A percentile compares a stretch with the other conserved stretches of the same genome.
phyloP scores from a whole-genome alignment of 805 yeast species.

The Saccharomycopsis olivae region DNA sequence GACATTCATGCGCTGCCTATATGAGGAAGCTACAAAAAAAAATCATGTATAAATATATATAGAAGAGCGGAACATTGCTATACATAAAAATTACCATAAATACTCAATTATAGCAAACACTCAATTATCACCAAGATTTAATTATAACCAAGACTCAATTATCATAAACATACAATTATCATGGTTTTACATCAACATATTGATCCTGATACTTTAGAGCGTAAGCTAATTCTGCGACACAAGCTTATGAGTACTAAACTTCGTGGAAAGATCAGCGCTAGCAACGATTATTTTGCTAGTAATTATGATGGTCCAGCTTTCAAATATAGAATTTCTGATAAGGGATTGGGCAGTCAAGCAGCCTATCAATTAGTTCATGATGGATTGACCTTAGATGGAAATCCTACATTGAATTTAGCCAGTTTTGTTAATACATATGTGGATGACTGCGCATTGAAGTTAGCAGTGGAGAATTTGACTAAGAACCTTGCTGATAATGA shows the following conservation, averaged over 20 bases:
- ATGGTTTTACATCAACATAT: conserved; percentile 26
- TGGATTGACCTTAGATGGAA: conserved; percentile 75
- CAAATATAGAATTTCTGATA: conserved; percentile 50
- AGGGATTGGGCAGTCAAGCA: conserved; percentile 39
- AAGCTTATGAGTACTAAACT: conserved; percentile 1
- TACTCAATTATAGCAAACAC: too few species aligned
- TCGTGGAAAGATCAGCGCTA: not conserved
- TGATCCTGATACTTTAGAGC: conserved; percentile 33
- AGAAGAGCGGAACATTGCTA: too few species aligned
- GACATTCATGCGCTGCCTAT: too few species aligned
- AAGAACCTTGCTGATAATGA: conserved; percentile 90
- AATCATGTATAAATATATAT: too few species aligned
- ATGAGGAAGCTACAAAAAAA: too few species aligned
- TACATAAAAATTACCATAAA: too few species aligned
- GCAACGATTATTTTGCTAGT: conserved; percentile 3
- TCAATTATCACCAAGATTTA: too few species aligned
- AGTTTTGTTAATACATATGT: conserved; percentile 76
- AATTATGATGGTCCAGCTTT: conserved; percentile 24
- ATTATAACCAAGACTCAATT: too few species aligned
- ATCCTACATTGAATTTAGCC: conserved; percentile 75
- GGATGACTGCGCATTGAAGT: conserved; percentile 39
- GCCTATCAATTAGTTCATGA: conserved; percentile 59
- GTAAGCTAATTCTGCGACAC: conserved; percentile 4
- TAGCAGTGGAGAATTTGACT: conserved; percentile 61
- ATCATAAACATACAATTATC: too few species aligned